Conservation (phyloP, 225 moss, liverwort and hornwort species). For the Neckera pumila region DNA sequence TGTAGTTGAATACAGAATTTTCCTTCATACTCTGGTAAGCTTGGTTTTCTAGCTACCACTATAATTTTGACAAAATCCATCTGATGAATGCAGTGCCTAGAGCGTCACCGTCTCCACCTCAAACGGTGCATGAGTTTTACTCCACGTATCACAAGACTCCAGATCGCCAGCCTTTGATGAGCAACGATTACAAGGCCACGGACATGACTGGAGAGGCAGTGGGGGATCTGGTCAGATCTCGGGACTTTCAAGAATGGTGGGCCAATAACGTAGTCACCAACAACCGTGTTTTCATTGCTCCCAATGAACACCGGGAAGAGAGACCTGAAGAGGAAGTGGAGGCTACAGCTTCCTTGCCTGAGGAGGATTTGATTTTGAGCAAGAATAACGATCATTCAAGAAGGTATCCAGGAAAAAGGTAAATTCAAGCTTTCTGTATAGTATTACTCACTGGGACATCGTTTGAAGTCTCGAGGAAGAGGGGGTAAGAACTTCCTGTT, state of each 20-base stretch:
- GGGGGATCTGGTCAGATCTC: conserved; percentile 28
- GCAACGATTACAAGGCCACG: conserved; percentile 40
- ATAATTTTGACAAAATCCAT: neutral
- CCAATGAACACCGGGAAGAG: conserved; percentile 49
- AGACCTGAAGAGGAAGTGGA: conserved; percentile 46
- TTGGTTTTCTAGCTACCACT: neutral
- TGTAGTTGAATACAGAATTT: neutral
- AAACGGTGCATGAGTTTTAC: conserved; percentile 20
- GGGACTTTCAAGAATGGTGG: conserved; percentile 48
- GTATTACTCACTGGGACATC: conserved; percentile 2
- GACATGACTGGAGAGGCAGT: conserved; percentile 42
- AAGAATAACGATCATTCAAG: conserved; percentile 19
- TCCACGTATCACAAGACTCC: conserved; percentile 56
- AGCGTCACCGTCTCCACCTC: conserved; percentile 18
- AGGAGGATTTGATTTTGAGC: conserved; percentile 12
- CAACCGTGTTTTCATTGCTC: conserved; percentile 41
- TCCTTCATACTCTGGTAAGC: neutral
- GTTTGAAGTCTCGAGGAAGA: conserved; percentile 17
- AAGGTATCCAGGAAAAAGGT: conserved; percentile 12
- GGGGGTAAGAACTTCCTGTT: conserved; percentile 6
- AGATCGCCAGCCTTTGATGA: conserved; percentile 30
- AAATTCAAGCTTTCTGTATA: conserved; percentile 25
- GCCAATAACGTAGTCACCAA: conserved; percentile 25
- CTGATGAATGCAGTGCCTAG: conserved; percentile 20
- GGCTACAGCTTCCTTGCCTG: conserved; percentile 33